Percentiles rank a stretch among this genome's conserved stretches.
phyloP scores from a whole-genome alignment of 768 basidiomycete species.

The Floccularia luteovirens region DNA sequence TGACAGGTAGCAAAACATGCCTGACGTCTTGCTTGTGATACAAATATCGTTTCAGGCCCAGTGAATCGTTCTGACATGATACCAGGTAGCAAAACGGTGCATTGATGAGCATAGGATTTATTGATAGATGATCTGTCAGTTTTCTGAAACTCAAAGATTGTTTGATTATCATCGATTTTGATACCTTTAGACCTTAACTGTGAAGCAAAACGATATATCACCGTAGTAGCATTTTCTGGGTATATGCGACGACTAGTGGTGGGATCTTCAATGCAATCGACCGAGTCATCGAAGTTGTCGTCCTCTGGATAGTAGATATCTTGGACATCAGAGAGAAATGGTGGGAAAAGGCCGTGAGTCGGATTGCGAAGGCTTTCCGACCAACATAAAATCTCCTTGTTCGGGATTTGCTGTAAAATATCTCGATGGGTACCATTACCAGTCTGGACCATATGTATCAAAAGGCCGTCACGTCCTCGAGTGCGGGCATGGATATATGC shows the following conservation, averaged over 20 bases:
- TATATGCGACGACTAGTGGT: constrained; percentile 53
- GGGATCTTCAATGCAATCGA: constrained; percentile 48
- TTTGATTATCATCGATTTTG: constrained; percentile 10
- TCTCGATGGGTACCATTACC: constrained; percentile 49
- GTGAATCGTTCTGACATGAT: constrained; percentile 30
- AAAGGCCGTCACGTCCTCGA: constrained; percentile 37
- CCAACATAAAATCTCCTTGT: constrained; percentile 40
- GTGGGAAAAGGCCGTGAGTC: constrained; percentile 34
- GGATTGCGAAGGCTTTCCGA: constrained; percentile 32
- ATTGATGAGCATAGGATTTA: constrained; percentile 28
- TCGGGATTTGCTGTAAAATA: constrained; percentile 35
- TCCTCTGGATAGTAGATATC: constrained; percentile 41
- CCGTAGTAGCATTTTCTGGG: constrained; percentile 46
- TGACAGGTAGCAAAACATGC: constrained; percentile 54
- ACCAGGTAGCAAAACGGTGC: constrained; percentile 39
- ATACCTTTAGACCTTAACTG: constrained; percentile 7
- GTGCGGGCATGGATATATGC: constrained; percentile 44
- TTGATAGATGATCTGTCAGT: constrained; percentile 18
- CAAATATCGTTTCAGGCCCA: constrained; percentile 37
- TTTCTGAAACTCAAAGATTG: constrained; percentile 33
- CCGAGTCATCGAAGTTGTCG: constrained; percentile 35
- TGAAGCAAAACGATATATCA: constrained; percentile 47
- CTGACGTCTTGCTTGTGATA: constrained; percentile 46
- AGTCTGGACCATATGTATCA: constrained; percentile 59
- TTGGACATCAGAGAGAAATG: constrained; percentile 27